Conservation (phyloP, 768 basidiomycete species). For the Fistulinella prunicolor region DNA sequence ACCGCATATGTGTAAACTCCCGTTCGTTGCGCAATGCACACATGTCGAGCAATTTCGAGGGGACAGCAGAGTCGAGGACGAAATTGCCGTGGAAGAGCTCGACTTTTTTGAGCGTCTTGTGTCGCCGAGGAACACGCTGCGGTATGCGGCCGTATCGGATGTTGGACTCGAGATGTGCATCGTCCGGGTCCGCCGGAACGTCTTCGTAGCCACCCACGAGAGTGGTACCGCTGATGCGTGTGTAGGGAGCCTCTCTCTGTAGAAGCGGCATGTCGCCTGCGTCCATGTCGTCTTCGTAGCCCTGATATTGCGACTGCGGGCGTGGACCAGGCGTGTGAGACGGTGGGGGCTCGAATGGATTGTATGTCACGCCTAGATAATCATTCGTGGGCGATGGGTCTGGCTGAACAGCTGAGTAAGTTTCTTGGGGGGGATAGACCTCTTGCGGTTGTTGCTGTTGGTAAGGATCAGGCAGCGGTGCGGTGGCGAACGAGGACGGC, state of each 20-base stretch:
- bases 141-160: conserved; percentile 91
- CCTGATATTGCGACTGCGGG: conserved; percentile 36
- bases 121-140: conserved; percentile 80
- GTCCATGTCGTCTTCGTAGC: conserved; percentile 45
- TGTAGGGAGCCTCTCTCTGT: conserved; percentile 36
- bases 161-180: conserved; percentile 45
- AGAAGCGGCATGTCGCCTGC: conserved; percentile 68
- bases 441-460: conserved; percentile 22
- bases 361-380: conserved; percentile 18
- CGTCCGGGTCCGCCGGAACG: conserved; percentile 27
- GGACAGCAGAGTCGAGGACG: conserved; percentile 86
- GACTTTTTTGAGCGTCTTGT: conserved; percentile 93
- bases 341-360: conserved; percentile 19
- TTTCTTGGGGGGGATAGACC: conserved; percentile 19
- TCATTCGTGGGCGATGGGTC: conserved; percentile 15
- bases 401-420: conserved; percentile 17
- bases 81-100: conserved; percentile 94
- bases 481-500: conserved; percentile 11
- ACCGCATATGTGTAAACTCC: conserved; percentile 95
- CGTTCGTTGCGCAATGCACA: conserved; percentile 74
- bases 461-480: conserved; percentile 22
- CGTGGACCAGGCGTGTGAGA: conserved; percentile 23
- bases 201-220: conserved; percentile 44
- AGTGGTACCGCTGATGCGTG: conserved; percentile 39
- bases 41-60: conserved; percentile 85